phyloP scores from a whole-genome alignment of 75 land plant genomes.

The Cryptomeria japonica region DNA sequence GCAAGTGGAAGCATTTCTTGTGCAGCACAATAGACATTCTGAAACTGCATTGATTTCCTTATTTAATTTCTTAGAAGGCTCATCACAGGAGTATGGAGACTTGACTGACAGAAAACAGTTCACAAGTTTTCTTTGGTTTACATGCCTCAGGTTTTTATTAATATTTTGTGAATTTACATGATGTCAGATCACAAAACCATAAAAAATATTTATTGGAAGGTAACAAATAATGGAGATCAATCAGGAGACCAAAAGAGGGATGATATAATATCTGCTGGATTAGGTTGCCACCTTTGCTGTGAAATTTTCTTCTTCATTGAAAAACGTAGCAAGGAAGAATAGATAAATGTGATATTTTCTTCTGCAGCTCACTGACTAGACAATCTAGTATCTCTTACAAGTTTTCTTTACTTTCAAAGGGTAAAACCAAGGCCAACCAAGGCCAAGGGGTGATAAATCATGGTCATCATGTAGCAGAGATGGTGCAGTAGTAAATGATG shows the following conservation, averaged over 20 bases:
- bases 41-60: too few relatives aligned
- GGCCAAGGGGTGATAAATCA: constrained; percentile 56
- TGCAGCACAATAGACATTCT: too few relatives aligned
- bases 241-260: constrained; percentile 5
- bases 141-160: constrained; percentile 62
- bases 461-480: constrained; percentile 45
- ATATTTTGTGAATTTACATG: constrained; percentile 55
- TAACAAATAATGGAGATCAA: constrained; percentile 8
- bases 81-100: constrained; percentile 41
- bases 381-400: constrained; percentile 60
- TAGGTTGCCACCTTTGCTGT: constrained; percentile 38
- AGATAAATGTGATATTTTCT: constrained; percentile 65
- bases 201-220: constrained; percentile 26
- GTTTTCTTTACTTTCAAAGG: constrained; percentile 70
- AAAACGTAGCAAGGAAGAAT: constrained; percentile 48
- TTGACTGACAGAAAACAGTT: constrained; percentile 32
- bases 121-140: constrained; percentile 56
- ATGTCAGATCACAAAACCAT: constrained; percentile 33
- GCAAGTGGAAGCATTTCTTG: too few relatives aligned
- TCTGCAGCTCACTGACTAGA: constrained; percentile 66
- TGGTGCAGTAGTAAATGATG: constrained; percentile 31
- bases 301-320: constrained; percentile 48
- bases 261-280: constrained; percentile 10
- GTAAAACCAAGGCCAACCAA: constrained; percentile 54
- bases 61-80: too few relatives aligned